A percentile compares a stretch with the other conserved stretches of the same genome.
These are phyloP conservation scores for Lecanicillium sp. DNA, from an alignment of 2,329 filamentous ascomycete genomes.

Conservation along the genomic window DNA sequence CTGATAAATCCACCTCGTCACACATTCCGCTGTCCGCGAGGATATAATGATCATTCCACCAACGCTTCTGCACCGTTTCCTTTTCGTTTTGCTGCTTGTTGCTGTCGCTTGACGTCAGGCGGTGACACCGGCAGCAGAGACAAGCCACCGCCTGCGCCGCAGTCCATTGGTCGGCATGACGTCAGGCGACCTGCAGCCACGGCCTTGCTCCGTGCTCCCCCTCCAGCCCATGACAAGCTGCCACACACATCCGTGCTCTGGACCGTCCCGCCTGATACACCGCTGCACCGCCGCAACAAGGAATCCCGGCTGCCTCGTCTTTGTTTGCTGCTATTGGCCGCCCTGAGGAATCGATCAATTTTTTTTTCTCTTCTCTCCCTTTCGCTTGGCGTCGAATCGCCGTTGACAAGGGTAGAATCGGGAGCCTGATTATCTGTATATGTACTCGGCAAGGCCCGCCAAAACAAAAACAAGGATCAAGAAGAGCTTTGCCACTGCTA, in stretches of 20 bases:
- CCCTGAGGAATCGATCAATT: not conserved
- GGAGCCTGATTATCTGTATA: too few species aligned
- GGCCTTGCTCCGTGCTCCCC: not conserved
- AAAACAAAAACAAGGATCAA: too few species aligned
- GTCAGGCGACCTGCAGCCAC: constrained; percentile 7
- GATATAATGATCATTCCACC: too few species aligned
- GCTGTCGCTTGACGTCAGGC: constrained; percentile 8
- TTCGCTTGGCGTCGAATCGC: too few species aligned
- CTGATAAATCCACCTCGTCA: too few species aligned
- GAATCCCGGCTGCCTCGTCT: constrained; percentile 2
- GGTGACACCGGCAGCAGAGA: constrained; percentile 2
- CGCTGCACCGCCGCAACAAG: not conserved
- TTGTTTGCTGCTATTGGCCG: not conserved
- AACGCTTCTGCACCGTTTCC: not conserved
- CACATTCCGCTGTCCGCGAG: too few species aligned
- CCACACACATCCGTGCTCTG: not conserved
- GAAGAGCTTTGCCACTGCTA: too few species aligned
- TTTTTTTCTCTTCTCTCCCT: not conserved
- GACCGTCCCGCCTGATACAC: not conserved
- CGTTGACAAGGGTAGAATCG: too few species aligned
- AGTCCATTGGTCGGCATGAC: constrained; percentile 9
- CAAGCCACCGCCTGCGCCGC: not conserved
- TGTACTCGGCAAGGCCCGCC: too few species aligned
- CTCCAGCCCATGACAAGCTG: not conserved
- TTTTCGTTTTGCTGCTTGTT: too few species aligned